phyloP scores from a whole-genome alignment of 2,329 filamentous ascomycete species.

The Madurella mycetomatis region DNA sequence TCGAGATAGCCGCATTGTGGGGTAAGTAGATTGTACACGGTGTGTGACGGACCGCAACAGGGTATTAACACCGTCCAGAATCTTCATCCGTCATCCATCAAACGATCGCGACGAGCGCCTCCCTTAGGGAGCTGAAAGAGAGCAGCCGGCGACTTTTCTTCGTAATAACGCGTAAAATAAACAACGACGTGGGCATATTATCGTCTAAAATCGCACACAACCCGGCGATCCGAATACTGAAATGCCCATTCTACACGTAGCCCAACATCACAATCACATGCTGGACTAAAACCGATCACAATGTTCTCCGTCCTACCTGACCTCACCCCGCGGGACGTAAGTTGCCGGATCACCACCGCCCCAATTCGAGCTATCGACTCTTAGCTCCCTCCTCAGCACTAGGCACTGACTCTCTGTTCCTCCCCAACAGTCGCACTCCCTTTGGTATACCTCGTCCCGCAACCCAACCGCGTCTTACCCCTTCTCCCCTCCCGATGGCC shows the following conservation, averaged over 20 bases:
- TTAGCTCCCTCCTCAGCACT: background rate
- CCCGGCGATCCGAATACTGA: background rate
- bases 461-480: conserved; percentile 34
- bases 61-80: too few relatives aligned
- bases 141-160: too few relatives aligned
- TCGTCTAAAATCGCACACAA: background rate
- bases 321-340: conserved; percentile 66
- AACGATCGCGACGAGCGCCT: too few relatives aligned
- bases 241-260: background rate
- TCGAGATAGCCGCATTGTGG: conserved; percentile 19
- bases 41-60: background rate
- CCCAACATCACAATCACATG: background rate
- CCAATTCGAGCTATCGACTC: too few relatives aligned
- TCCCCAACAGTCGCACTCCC: conserved; percentile 57
- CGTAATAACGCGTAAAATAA: too few relatives aligned
- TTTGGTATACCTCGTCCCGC: conserved; percentile 68
- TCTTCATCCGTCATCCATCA: too few relatives aligned
- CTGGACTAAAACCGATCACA: background rate
- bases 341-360: conserved; percentile 23
- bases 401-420: background rate
- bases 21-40: conserved; percentile 19
- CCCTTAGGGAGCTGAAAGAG: too few relatives aligned
- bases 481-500: conserved; percentile 16
- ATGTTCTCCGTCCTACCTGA: conserved; percentile 64
- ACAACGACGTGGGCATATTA: background rate